Conservation (phyloP, 805 yeast species). For the Blastobotrys mokoenaii region DNA sequence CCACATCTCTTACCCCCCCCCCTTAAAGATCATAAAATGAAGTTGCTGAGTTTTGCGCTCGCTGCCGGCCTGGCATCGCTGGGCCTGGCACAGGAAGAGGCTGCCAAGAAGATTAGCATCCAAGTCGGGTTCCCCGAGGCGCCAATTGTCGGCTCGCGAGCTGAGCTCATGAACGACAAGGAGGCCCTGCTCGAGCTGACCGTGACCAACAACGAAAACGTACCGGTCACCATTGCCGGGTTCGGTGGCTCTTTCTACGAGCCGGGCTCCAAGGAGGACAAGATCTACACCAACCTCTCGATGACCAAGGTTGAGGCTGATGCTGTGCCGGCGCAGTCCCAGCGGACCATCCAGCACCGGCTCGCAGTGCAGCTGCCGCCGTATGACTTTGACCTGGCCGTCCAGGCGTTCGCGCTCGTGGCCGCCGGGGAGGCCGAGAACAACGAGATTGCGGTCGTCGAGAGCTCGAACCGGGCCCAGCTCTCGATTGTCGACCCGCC, state of each 20-base stretch:
- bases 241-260: slow-evolving; percentile 19
- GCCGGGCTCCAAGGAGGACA: slow-evolving; percentile 8
- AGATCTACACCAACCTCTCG: slow-evolving; percentile 42
- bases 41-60: too few species aligned
- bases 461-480: slow-evolving; percentile 12
- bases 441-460: slow-evolving; percentile 9
- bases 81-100: too few species aligned
- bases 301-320: slow-evolving; percentile 56
- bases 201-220: slow-evolving; percentile 21
- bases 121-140: slow-evolving; percentile 4
- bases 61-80: too few species aligned
- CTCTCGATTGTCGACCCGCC: slow-evolving; percentile 54
- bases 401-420: slow-evolving; percentile 11
- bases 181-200: slow-evolving; percentile 18
- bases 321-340: slow-evolving; percentile 40
- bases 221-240: slow-evolving; percentile 17
- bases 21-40: too few species aligned
- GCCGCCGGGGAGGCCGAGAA: slow-evolving; percentile 17
- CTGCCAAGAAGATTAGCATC: background rate
- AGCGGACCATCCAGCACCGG: slow-evolving; percentile 46
- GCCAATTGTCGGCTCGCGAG: background rate
- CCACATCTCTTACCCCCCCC: too few species aligned
- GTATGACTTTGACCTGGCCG: slow-evolving; percentile 44
- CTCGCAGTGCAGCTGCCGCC: slow-evolving; percentile 52
- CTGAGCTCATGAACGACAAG: slow-evolving; percentile 20